Evolutionary conservation across 2,329 filamentous ascomycete species (phyloP).

Genomic region (Verticillium zaregamsianum): DNA sequence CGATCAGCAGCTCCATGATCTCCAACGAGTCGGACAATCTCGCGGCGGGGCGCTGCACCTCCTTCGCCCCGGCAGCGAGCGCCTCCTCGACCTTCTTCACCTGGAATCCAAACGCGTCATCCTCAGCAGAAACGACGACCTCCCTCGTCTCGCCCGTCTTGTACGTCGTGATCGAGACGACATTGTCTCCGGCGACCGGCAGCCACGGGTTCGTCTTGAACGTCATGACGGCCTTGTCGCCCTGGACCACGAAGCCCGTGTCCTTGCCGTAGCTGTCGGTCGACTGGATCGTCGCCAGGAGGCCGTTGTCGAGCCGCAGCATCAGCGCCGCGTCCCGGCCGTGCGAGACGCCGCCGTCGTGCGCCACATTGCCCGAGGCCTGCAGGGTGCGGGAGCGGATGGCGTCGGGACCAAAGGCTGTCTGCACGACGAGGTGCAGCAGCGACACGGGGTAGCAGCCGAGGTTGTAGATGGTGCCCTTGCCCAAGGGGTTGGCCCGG

Average conservation of each 20-base stretch:
- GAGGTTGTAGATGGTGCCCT: conserved; percentile 24
- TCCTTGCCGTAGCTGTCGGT: conserved; percentile 21
- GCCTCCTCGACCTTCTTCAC: conserved; percentile 18
- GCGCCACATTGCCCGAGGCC: conserved; percentile 17
- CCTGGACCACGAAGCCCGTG: conserved; percentile 18
- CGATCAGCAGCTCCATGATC: conserved; percentile 20
- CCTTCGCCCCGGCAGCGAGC: conserved; percentile 11
- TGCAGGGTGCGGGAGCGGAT: conserved; percentile 14
- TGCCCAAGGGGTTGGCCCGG: conserved; percentile 20
- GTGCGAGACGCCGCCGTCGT: conserved; percentile 13
- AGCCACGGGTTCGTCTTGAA: conserved; percentile 23
- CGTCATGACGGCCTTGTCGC: conserved; percentile 16
- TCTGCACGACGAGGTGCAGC: conserved; percentile 19
- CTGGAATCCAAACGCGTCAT: conserved; percentile 20
- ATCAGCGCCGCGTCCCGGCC: conserved; percentile 15
- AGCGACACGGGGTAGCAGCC: conserved; percentile 23
- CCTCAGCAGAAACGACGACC: conserved; percentile 13
- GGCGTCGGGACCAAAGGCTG: conserved; percentile 15
- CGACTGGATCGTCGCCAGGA: conserved; percentile 19
- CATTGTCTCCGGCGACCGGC: conserved; percentile 17
- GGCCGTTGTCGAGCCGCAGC: conserved; percentile 17
- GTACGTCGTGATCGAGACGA: conserved; percentile 18
- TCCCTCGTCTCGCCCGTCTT: conserved; percentile 10
- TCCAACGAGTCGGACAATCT: conserved; percentile 18
- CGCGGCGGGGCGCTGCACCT: conserved; percentile 18